Evolutionary conservation across 192 early-diverging fungal species (phyloP).

Genomic region (Mortierella claussenii): DNA sequence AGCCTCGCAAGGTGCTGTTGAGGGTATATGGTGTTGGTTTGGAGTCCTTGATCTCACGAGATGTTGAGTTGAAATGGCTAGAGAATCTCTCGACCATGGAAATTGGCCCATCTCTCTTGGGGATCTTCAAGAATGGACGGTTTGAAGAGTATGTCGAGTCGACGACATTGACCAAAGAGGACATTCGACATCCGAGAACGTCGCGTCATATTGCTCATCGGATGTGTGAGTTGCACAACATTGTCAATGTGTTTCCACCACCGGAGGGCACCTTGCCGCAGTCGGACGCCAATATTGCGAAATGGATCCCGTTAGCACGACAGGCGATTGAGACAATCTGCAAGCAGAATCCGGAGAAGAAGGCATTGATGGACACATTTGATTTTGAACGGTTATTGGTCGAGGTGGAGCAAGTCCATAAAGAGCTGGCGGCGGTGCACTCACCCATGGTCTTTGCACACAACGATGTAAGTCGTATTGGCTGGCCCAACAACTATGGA

Average conservation of each 20-base stretch:
- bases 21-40: constrained; percentile 86
- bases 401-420: constrained; percentile 61
- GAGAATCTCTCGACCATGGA: constrained; percentile 71
- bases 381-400: constrained; percentile 62
- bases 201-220: constrained; percentile 78
- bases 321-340: constrained; percentile 53
- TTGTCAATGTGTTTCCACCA: constrained; percentile 71
- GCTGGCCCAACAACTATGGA: too few species aligned
- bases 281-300: constrained; percentile 72
- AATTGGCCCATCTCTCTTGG: constrained; percentile 77
- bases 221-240: constrained; percentile 74
- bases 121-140: constrained; percentile 85
- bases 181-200: constrained; percentile 70
- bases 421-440: constrained; percentile 41
- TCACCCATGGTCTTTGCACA: constrained; percentile 87
- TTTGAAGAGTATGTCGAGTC: constrained; percentile 87
- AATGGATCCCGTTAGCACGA: constrained; percentile 64
- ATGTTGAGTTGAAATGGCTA: constrained; percentile 84
- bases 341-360: constrained; percentile 16
- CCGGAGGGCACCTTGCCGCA: constrained; percentile 60
- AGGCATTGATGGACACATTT: constrained; percentile 36
- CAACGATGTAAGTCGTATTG: constrained; percentile 78
- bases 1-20: constrained; percentile 61
- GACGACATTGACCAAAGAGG: constrained; percentile 71
- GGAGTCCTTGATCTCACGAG: constrained; percentile 78